These are phyloP conservation scores for Lipomyces yamadae DNA, from an alignment of 805 yeast species.

Conservation along the genomic window DNA sequence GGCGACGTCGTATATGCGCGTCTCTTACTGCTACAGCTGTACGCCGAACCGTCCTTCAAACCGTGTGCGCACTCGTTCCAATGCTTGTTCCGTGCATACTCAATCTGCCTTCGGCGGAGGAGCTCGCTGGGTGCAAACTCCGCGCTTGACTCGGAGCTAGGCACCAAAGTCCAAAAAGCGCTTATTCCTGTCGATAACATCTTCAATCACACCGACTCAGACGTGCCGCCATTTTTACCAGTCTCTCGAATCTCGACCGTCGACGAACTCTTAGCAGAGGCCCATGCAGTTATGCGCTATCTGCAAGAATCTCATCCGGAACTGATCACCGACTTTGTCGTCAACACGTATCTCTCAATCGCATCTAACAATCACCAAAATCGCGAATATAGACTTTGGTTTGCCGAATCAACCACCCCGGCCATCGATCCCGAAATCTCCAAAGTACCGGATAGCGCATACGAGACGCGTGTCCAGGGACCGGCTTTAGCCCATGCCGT, in stretches of 20 bases:
- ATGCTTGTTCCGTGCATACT: conserved; percentile 45
- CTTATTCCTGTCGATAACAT: conserved; percentile 19
- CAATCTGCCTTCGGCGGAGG: conserved; percentile 21
- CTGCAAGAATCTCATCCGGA: conserved; percentile 53
- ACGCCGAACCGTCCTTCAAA: conserved; percentile 36
- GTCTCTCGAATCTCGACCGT: conserved; percentile 49
- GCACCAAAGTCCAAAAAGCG: conserved; percentile 11
- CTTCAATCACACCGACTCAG: conserved; percentile 5
- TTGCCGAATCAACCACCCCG: conserved; percentile 47
- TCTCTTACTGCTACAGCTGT: conserved; percentile 51
- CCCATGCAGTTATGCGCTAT: conserved; percentile 74
- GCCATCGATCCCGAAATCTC: conserved; percentile 48
- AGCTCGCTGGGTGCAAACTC: neutral
- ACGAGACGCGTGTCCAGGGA: conserved; percentile 19
- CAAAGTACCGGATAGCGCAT: conserved; percentile 46
- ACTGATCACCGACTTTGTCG: conserved; percentile 50
- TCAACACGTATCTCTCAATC: conserved; percentile 63
- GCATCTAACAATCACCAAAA: conserved; percentile 59
- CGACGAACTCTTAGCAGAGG: conserved; percentile 66
- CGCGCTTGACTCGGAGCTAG: conserved; percentile 14
- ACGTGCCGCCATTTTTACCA: conserved; percentile 73
- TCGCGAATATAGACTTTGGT: conserved; percentile 42
- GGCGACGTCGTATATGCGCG: conserved; percentile 77
- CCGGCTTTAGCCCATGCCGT: conserved; percentile 8
- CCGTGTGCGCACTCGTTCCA: conserved; percentile 45